Evolutionary conservation across 2,329 filamentous ascomycete genomes (phyloP).

Genomic region (Proliferodiscus dingleyae): DNA sequence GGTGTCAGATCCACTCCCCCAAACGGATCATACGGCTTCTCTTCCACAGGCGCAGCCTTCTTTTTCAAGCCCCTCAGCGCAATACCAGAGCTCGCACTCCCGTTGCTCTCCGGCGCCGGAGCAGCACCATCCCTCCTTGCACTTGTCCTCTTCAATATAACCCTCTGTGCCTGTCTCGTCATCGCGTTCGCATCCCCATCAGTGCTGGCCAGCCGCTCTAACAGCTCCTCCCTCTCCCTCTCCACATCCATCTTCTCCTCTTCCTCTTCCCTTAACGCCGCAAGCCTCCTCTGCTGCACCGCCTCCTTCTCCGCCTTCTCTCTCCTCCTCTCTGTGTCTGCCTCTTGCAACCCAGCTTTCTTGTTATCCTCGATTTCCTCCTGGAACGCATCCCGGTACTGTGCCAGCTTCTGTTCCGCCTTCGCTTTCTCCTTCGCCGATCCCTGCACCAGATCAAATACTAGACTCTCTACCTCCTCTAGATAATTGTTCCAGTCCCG

Average conservation of each 20-base stretch:
- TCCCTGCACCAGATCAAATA: slow-evolving; percentile 78
- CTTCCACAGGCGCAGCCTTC: slow-evolving; percentile 52
- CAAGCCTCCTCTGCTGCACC: slow-evolving; percentile 55
- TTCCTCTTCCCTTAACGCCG: slow-evolving; percentile 63
- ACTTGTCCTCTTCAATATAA: slow-evolving; percentile 70
- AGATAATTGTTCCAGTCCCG: slow-evolving; percentile 90
- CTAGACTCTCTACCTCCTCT: slow-evolving; percentile 84
- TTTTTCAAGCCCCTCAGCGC: slow-evolving; percentile 79
- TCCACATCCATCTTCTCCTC: slow-evolving; percentile 62
- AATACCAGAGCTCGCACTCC: slow-evolving; percentile 32
- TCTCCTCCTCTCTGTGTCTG: slow-evolving; percentile 48
- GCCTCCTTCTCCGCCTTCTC: slow-evolving; percentile 64
- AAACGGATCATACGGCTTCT: slow-evolving; percentile 84
- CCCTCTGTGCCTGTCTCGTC: slow-evolving; percentile 49
- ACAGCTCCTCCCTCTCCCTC: slow-evolving; percentile 61
- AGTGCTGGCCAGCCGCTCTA: slow-evolving; percentile 63
- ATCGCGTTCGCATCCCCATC: slow-evolving; percentile 55
- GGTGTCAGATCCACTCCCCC: slow-evolving; percentile 66
- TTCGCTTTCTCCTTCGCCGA: slow-evolving; percentile 50
- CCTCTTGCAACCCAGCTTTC: slow-evolving; percentile 48
- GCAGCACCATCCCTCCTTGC: slow-evolving; percentile 42
- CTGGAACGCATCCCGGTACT: slow-evolving; percentile 71
- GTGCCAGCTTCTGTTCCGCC: slow-evolving; percentile 48
- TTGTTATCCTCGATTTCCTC: slow-evolving; percentile 61
- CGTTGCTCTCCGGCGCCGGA: slow-evolving; percentile 19